These are phyloP conservation scores for Colletotrichum tofieldiae DNA, from an alignment of 2,329 filamentous ascomycete genomes.

Conservation along the genomic window DNA sequence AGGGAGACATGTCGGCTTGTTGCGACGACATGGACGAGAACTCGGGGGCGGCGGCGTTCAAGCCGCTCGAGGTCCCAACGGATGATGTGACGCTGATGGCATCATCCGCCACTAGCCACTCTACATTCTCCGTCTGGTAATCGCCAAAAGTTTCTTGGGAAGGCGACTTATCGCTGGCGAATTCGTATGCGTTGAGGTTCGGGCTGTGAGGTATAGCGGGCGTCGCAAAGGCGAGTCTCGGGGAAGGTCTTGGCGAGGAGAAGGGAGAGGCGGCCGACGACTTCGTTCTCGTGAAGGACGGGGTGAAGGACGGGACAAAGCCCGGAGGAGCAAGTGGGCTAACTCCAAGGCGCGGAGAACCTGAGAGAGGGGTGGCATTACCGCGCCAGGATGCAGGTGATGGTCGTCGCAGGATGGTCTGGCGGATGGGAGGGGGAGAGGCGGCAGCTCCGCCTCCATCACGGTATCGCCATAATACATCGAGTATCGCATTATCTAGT, in stretches of 20 bases:
- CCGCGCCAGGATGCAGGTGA: slow-evolving; percentile 96
- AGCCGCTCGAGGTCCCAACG: slow-evolving; percentile 75
- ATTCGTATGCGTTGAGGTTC: slow-evolving; percentile 94
- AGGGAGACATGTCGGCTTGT: slow-evolving; percentile 94
- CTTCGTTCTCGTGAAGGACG: slow-evolving; percentile 83
- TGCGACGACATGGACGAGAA: slow-evolving; percentile 74
- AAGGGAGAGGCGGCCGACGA: slow-evolving; percentile 90
- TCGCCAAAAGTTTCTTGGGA: slow-evolving; percentile 91
- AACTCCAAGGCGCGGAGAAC: slow-evolving; percentile 85
- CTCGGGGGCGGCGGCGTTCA: slow-evolving; percentile 87
- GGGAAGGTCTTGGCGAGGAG: slow-evolving; percentile 92
- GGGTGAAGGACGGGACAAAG: slow-evolving; percentile 85
- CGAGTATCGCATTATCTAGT: slow-evolving; percentile 91
- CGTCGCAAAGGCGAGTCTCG: slow-evolving; percentile 89
- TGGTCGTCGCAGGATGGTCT: slow-evolving; percentile 89
- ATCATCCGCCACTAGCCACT: slow-evolving; percentile 96
- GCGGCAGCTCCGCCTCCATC: slow-evolving; percentile 75
- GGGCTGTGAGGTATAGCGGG: slow-evolving; percentile 95
- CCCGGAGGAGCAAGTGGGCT: slow-evolving; percentile 89
- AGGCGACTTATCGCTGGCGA: slow-evolving; percentile 85
- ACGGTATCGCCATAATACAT: slow-evolving; percentile 90
- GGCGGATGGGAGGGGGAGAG: slow-evolving; percentile 88
- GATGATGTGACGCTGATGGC: slow-evolving; percentile 86
- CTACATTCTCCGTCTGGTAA: slow-evolving; percentile 93
- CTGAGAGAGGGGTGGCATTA: slow-evolving; percentile 83